Evolutionary conservation across 2,329 filamentous ascomycete genomes (phyloP).

Genomic region (Coniochaeta ligniaria): DNA sequence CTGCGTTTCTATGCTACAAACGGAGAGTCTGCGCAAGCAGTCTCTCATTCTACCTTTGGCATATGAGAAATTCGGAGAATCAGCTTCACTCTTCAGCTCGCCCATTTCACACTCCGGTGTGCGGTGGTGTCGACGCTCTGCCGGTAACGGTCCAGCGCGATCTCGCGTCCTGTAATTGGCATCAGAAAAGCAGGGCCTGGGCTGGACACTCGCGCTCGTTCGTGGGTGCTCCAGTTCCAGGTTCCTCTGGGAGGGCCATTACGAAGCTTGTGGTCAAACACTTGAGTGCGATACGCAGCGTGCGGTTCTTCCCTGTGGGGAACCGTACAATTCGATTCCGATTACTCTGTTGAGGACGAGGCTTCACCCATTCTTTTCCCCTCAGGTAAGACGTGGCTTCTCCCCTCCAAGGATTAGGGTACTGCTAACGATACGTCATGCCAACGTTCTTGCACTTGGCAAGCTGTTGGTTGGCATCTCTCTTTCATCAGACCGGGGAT

Average conservation of each 20-base stretch:
- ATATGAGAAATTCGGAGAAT: constrained; percentile 66
- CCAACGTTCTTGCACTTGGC: neutral
- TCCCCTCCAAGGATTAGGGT: constrained; percentile 9
- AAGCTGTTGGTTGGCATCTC: neutral
- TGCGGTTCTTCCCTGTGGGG: constrained; percentile 10
- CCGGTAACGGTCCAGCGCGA: constrained; percentile 22
- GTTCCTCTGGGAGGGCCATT: constrained; percentile 17
- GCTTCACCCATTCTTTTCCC: constrained; percentile 17
- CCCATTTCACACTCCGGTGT: neutral
- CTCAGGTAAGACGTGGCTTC: constrained; percentile 14
- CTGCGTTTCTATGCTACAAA: constrained; percentile 89
- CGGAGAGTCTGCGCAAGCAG: constrained; percentile 39
- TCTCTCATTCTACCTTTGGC: constrained; percentile 36
- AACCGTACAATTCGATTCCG: constrained; percentile 22
- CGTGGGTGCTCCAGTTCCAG: constrained; percentile 5
- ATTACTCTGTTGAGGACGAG: constrained; percentile 23
- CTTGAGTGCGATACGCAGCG: constrained; percentile 26
- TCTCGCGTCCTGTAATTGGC: constrained; percentile 21
- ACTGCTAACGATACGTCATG: constrained; percentile 17
- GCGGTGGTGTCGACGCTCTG: constrained; percentile 11
- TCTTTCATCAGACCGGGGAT: too few species aligned
- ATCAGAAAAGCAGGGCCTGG: constrained; percentile 25
- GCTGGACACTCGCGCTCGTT: constrained; percentile 4
- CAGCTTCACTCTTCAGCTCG: constrained; percentile 14
- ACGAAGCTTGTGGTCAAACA: constrained; percentile 22